Conservation (phyloP, 306 rosid genomes). For the Boehmeria nivea region DNA sequence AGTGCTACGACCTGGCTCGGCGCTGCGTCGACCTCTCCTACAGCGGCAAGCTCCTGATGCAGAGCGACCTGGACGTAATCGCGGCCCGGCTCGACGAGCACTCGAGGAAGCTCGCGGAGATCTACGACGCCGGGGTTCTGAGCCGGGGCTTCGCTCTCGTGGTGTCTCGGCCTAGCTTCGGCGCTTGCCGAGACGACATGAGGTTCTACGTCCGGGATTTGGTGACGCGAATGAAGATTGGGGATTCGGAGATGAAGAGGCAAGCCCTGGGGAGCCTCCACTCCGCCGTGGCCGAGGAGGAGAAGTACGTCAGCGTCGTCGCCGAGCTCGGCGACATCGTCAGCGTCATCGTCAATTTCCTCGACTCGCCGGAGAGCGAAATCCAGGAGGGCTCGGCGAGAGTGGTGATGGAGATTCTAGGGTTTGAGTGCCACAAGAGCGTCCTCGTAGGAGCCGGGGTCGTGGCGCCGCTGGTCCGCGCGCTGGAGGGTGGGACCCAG, state of each 20-base stretch:
- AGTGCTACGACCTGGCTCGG: conserved; percentile 59
- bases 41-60: conserved; percentile 92
- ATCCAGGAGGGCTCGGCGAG: conserved; percentile 56
- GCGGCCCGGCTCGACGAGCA: conserved; percentile 50
- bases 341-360: conserved; percentile 42
- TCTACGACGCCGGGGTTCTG: conserved; percentile 43
- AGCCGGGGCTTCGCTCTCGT: conserved; percentile 54
- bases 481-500: conserved; percentile 65
- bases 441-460: conserved; percentile 51
- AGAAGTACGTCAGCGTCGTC: conserved; percentile 56
- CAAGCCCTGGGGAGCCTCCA: conserved; percentile 51
- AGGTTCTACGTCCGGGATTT: conserved; percentile 72
- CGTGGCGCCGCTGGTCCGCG: conserved; percentile 57
- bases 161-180: conserved; percentile 58
- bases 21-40: conserved; percentile 73
- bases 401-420: conserved; percentile 46
- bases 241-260: conserved; percentile 59
- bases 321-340: conserved; percentile 52
- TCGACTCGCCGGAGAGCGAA: conserved; percentile 50
- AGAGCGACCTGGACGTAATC: conserved; percentile 73
- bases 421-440: conserved; percentile 45
- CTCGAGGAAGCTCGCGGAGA: conserved; percentile 41
- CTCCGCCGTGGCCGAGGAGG: conserved; percentile 52
- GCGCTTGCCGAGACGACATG: conserved; percentile 80
- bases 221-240: conserved; percentile 69